Evolutionary conservation across 495 filamentous ascomycete genomes (phyloP).

Genomic region (Zalerion maritima): DNA sequence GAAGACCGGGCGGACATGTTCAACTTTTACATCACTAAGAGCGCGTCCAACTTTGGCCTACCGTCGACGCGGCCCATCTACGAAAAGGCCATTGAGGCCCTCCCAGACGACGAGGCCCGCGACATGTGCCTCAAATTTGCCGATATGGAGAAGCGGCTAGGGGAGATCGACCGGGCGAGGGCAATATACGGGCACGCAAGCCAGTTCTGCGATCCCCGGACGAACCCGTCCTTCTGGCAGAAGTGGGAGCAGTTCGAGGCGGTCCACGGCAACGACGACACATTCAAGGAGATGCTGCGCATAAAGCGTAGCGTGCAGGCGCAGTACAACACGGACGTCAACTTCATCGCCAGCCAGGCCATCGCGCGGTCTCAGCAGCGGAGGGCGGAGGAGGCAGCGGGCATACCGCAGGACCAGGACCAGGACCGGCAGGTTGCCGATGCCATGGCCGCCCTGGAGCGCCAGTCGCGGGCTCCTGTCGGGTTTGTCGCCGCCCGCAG

Average conservation of each 20-base stretch:
- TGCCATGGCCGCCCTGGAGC: slow-evolving; percentile 83
- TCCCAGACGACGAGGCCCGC: slow-evolving; percentile 86
- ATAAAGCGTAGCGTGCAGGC: slow-evolving; percentile 96
- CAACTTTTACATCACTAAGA: slow-evolving; percentile 98
- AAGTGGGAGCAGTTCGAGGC: slow-evolving; percentile 98
- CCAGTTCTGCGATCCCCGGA: slow-evolving; percentile 93
- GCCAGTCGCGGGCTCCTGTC: slow-evolving; percentile 72
- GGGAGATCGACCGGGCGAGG: slow-evolving; percentile 90
- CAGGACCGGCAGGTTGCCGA: slow-evolving; percentile 46
- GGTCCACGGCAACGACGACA: slow-evolving; percentile 96
- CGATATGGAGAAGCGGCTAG: slow-evolving; percentile 92
- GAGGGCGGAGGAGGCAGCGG: slow-evolving; percentile 26
- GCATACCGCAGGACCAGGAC: slow-evolving; percentile 28
- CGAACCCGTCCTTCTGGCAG: slow-evolving; percentile 77
- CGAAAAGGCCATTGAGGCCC: slow-evolving; percentile 78
- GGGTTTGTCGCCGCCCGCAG: slow-evolving; percentile 84
- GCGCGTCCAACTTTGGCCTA: slow-evolving; percentile 92
- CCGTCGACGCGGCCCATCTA: slow-evolving; percentile 95
- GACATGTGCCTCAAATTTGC: slow-evolving; percentile 99
- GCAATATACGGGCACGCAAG: slow-evolving; percentile 94
- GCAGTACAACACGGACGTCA: slow-evolving; percentile 97
- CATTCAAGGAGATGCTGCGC: slow-evolving; percentile 97
- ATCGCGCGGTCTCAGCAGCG: slow-evolving; percentile 63
- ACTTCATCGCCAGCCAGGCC: slow-evolving; percentile 94
- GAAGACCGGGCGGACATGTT: slow-evolving; percentile 96